Evolutionary conservation across 371 early-diverging fungal genomes (phyloP), one percentile per base, ranked within the genome.

Genomic region (Mucor ambiguus): DNA sequence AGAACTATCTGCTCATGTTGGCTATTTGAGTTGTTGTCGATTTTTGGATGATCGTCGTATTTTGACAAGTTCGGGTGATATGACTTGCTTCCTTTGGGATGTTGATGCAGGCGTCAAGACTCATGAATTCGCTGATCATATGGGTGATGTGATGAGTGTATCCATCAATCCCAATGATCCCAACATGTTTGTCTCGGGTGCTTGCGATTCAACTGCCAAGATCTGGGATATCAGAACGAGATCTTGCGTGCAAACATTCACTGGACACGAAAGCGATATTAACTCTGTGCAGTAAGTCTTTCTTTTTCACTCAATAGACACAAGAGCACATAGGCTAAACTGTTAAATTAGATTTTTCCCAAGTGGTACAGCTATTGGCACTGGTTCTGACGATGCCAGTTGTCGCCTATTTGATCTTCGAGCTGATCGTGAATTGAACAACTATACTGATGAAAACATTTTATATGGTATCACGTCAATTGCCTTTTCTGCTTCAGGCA

Each of bases 71-170:
- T 95, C 95, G 41, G 98, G 98, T 35, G 98, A 98, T 78, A 98
- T 95, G 94, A 90, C 94, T 64, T 97, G 98, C 76, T 94, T 97
- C 87, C 89, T 98, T 32, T 98, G 98, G 98, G 98, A 98, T 80
- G 93, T 98, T 71, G 98, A 97, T 80, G 95, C 97, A 1, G 96
- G 96, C 49, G 89, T 94, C 73, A 96, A 96, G 80, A 87, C 90
- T 20, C 83, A 91, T 64, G 97, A 96, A 71, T 98, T 97, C 76
- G 90, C 80, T 58, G 98, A 97, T 72, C 98, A 98, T 74, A 92
- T 94, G 10, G 98, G 97, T 33, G 98, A 98, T 74, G 98, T 98
- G 44, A 98, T 98, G 98, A 93, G 74, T 41, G 67, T 76, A 12
- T 75, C 68, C 18, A 66, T 87, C 82, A 72, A 80, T 91, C 66